Percentiles rank a stretch among this genome's conserved stretches.
These are phyloP conservation scores for Sporothrix pseudoabietina DNA, from an alignment of 2,329 filamentous ascomycete genomes.

Conservation along the genomic window DNA sequence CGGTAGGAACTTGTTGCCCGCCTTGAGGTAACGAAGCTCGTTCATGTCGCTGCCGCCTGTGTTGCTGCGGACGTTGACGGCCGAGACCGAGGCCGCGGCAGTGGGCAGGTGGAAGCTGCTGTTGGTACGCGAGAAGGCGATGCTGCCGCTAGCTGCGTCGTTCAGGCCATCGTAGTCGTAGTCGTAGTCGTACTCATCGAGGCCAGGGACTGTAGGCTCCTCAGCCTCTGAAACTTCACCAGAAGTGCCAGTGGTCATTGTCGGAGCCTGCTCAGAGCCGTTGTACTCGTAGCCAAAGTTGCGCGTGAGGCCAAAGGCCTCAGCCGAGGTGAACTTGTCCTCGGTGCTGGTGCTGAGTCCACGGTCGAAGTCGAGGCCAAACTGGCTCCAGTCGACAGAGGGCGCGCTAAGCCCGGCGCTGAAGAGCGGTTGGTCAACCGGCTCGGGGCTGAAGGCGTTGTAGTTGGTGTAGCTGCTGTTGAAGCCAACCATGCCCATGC, in stretches of 20 bases:
- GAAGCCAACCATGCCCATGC: slow-evolving; percentile 59
- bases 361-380: slow-evolving; percentile 50
- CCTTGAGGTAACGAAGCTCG: slow-evolving; percentile 56
- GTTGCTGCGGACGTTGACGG: slow-evolving; percentile 43
- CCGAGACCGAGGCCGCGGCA: slow-evolving; percentile 43
- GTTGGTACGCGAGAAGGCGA: slow-evolving; percentile 52
- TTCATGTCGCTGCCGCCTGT: slow-evolving; percentile 53
- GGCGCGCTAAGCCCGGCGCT: slow-evolving; percentile 63
- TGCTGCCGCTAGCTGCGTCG: slow-evolving; percentile 43
- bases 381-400: slow-evolving; percentile 57
- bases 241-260: slow-evolving; percentile 62
- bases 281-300: slow-evolving; percentile 58
- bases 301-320: slow-evolving; percentile 57
- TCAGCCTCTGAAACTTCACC: slow-evolving; percentile 69
- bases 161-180: slow-evolving; percentile 29
- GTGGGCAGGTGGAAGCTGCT: slow-evolving; percentile 51
- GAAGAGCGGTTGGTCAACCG: slow-evolving; percentile 61
- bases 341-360: slow-evolving; percentile 48
- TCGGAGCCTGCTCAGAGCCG: slow-evolving; percentile 57
- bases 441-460: slow-evolving; percentile 51
- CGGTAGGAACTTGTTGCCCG: slow-evolving; percentile 50
- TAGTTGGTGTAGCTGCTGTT: slow-evolving; percentile 47
- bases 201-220: slow-evolving; percentile 52
- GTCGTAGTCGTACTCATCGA: slow-evolving; percentile 48
- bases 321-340: slow-evolving; percentile 54